A percentile compares a stretch with the other conserved stretches of the same genome.
These are phyloP conservation scores for Tilletia indica DNA, from an alignment of 1,284 basidiomycete species.

Conservation along the genomic window DNA sequence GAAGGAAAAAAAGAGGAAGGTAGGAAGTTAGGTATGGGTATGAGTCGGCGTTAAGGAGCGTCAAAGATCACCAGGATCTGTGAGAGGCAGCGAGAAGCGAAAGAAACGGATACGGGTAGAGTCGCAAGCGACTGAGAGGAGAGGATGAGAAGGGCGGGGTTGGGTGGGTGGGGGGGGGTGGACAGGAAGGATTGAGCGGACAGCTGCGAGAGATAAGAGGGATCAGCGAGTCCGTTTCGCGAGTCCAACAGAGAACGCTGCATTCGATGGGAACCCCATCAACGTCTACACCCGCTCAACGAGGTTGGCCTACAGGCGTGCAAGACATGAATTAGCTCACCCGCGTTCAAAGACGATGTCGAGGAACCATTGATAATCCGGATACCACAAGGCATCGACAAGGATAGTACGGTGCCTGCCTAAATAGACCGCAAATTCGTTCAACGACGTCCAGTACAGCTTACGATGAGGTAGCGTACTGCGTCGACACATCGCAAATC, in stretches of 20 bases:
- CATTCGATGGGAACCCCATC: background rate
- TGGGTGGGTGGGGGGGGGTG: background rate
- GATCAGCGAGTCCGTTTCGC: background rate
- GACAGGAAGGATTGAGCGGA: background rate
- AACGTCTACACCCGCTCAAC: too few species aligned
- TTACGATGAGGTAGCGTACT: too few species aligned
- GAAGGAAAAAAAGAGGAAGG: background rate
- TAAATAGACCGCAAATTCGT: too few species aligned
- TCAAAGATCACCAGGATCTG: slow-evolving; percentile 17
- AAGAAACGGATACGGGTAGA: background rate
- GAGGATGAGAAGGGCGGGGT: background rate
- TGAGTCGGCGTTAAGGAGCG: slow-evolving; percentile 4
- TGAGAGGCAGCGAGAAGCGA: slow-evolving; percentile 6
- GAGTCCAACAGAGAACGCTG: background rate
- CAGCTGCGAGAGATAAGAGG: background rate
- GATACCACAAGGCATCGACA: too few species aligned
- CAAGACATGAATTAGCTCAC: background rate
- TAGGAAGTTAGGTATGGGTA: background rate
- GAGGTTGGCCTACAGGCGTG: background rate
- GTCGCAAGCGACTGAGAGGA: background rate
- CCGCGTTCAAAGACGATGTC: too few species aligned
- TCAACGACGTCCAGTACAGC: too few species aligned
- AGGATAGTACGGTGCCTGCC: too few species aligned
- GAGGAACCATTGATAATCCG: too few species aligned
- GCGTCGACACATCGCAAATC: too few species aligned